Base-by-base conservation (phyloP, 2,329 filamentous ascomycete species). In the Microdochium trichocladiopsis region DNA sequence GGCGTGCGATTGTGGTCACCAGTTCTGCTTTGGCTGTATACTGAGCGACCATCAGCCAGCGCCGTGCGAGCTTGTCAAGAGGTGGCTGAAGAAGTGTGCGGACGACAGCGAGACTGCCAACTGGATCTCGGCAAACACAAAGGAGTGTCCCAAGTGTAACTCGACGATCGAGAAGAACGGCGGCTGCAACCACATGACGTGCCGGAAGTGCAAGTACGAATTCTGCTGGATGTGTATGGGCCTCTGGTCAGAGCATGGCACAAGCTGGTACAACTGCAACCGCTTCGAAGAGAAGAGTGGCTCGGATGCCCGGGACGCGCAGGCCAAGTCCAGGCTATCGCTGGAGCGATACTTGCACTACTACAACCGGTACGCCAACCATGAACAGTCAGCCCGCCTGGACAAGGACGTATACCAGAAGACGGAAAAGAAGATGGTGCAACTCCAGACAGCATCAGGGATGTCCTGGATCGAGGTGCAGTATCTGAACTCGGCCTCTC, bases 221-320 rank as follows among this genome's bases (percentile, higher is more conserved):
- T 72, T 99, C 65, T 99, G 94, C 73, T 99, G 94, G 94, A 97
- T 99, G 88, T 99, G 94, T 65, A 99, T 99, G 94, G 94, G 94
- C 0, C 76, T 96, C 1, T 99, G 94, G 94, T 95, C 91, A 1
- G 94, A 99, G 70, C 94, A 99, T 67, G 94, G 94, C 57, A 99
- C 93, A 3, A 96, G 90, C 71, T 99, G 94, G 94, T 99, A 99
- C 76, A 99, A 96, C 70, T 99, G 94, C 79, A 99, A 96, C 66
- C 81, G 94, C 9, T 99, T 87, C 62, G 94, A 99, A 66, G 94
- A 97, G 73, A 96, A 94, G 78, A 95, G 90, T 58, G 94, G 94
- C 2, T 78, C 84, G 0, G 92, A 96, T 52, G 94, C 94, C 4
- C 81, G 94, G 33, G 91, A 95, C 67, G 91, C 90, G 1, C 94